Evolutionary conservation across 176 grass and related monocot genomes (phyloP).

Genomic region (Oryza rufipogon): DNA sequence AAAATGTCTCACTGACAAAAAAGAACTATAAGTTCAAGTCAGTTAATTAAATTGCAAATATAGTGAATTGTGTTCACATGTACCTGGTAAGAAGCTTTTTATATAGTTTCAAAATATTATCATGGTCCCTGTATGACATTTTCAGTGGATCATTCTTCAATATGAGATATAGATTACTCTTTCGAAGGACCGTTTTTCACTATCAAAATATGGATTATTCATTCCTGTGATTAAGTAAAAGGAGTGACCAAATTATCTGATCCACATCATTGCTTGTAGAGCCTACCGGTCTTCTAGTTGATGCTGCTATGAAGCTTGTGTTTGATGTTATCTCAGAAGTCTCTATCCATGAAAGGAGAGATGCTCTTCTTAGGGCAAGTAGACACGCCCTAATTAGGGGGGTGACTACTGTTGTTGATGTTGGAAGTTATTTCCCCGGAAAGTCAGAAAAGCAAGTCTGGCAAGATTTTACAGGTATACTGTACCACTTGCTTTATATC

Average conservation of each 20-base stretch:
- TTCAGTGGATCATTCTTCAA: not conserved
- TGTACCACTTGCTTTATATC: not conserved
- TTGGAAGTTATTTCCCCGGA: conserved; percentile 80
- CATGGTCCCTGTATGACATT: not conserved
- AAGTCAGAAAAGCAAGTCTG: conserved; percentile 49
- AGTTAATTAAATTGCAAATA: not conserved
- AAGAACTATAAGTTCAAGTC: not conserved
- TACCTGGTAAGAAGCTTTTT: not conserved
- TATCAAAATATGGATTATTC: not conserved
- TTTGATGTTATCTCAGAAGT: conserved; percentile 55
- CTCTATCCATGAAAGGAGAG: conserved; percentile 63
- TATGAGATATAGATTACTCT: not conserved
- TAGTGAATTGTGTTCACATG: not conserved
- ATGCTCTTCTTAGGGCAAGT: conserved; percentile 73
- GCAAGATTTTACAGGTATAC: conserved; percentile 82
- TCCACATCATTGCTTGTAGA: conserved; percentile 50
- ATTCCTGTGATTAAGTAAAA: not conserved
- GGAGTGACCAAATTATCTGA: not conserved
- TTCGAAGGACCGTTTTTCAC: not conserved
- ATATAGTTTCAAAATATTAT: not conserved
- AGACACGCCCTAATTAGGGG: conserved; percentile 70
- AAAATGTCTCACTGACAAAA: not conserved
- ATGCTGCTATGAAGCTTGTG: conserved; percentile 84
- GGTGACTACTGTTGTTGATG: conserved; percentile 83
- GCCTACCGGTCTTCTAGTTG: conserved; percentile 77